phyloP scores from a whole-genome alignment of 345 rosid genomes.

The Anacardium occidentale region DNA sequence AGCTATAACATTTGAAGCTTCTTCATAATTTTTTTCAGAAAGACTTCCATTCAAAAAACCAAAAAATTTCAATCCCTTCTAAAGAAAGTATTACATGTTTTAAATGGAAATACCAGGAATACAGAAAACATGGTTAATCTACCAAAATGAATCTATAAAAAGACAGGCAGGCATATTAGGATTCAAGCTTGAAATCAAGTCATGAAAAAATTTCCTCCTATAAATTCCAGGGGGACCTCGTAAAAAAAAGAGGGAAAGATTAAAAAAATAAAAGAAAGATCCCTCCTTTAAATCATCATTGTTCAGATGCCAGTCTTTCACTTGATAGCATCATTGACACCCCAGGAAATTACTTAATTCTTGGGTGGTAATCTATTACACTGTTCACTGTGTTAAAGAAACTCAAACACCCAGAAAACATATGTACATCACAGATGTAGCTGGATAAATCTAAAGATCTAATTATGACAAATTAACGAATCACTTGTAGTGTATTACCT shows the following conservation, averaged over 20 bases:
- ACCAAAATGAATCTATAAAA: not conserved
- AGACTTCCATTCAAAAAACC: not conserved
- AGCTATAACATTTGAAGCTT: not conserved
- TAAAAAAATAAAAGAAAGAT: not conserved
- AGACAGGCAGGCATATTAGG: not conserved
- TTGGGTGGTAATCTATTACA: not conserved
- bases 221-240: not conserved
- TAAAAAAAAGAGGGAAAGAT: too few relatives aligned
- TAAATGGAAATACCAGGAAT: not conserved
- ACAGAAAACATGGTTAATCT: not conserved
- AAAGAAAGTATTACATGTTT: not conserved
- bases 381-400: not conserved
- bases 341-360: too few relatives aligned
- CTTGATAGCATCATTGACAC: not conserved
- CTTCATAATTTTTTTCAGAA: not conserved
- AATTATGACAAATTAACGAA: not conserved
- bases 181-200: not conserved
- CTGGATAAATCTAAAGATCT: not conserved
- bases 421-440: not conserved
- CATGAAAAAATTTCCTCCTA: not conserved
- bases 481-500: conserved; percentile 32
- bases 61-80: not conserved
- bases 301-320: not conserved
- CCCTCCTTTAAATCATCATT: not conserved
- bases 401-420: not conserved